Evolutionary conservation across 2,329 filamentous ascomycete genomes (phyloP), one percentile per base, ranked within the genome.

Genomic region (Magnaporthiopsis incrustans): DNA sequence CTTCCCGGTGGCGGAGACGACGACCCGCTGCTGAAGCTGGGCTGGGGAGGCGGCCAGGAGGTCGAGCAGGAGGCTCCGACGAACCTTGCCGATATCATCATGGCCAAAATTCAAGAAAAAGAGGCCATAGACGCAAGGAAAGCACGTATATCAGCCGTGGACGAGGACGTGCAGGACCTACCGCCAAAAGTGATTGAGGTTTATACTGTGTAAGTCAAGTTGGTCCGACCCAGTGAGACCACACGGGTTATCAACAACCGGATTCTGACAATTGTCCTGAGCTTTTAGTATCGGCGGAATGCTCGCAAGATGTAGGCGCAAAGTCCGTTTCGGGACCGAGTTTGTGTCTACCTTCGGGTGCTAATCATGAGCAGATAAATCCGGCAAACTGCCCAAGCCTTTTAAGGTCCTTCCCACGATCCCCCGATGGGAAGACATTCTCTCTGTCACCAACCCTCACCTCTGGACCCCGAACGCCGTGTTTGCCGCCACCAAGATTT

Each of bases 341-440:
- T 6, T 6, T 5, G 44, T n/a, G 6, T n/a, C 22, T 5, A 5
- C 7, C 22, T n/a, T 11, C 12, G 3, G 25, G 25, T 58, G 30
- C 61, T 62, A 57, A 62, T 50, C 22, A 14, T 10, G 8, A 35
- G 30, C n/a, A 62, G 61, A 97, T 81, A 97, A 96, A 77, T 94
- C 90, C 18, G 95, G 95, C n/a, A 94, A 94, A 69, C 83, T 99
- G 38, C 95, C 95, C 26, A 99, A 99, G 77, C 94, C 94, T 0
- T 96, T 99, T 83, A 98, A 98, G 61, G 61, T 62, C n/a, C 32
- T 63, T 4, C 61, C 61, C 14, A 63, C 61, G 8, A 63, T 63
- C 25, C 61, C 61, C n/a, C 61, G 56, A 27, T 63, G 61, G 61
- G 63, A 64, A 30, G 63, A 64, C 44, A 64, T 97, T 53, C 85